Conservation (phyloP, 345 rosid species). For the Sonneratia caseolaris region DNA sequence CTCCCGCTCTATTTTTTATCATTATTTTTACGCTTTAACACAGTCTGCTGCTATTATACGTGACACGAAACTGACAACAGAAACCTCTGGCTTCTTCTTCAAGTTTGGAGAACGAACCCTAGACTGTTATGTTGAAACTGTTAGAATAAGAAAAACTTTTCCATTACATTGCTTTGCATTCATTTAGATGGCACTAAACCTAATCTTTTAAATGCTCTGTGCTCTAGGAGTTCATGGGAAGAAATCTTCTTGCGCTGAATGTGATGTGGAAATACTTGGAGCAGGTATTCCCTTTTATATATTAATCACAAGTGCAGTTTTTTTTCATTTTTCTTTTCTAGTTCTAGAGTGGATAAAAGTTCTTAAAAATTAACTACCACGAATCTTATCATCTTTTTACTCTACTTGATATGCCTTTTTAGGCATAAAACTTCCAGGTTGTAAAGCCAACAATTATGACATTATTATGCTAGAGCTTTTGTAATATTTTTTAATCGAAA, state of each 20-base stretch:
- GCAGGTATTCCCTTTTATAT: slow-evolving; percentile 37
- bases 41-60: background rate
- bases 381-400: too few relatives aligned
- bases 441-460: background rate
- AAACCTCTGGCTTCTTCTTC: background rate
- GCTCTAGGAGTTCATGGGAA: slow-evolving; percentile 92
- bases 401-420: background rate
- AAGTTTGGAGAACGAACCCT: background rate
- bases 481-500: background rate
- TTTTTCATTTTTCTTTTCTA: background rate
- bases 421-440: background rate
- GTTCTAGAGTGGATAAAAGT: background rate
- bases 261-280: slow-evolving; percentile 99
- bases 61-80: background rate
- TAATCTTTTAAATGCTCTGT: background rate
- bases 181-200: background rate
- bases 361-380: too few relatives aligned
- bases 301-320: background rate
- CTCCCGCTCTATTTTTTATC: background rate
- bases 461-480: background rate
- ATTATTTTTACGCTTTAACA: too few relatives aligned
- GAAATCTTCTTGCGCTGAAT: slow-evolving; percentile 85
- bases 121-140: too few relatives aligned
- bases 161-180: background rate
- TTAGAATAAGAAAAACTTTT: background rate